These are phyloP conservation scores for Colletotrichum trifolii DNA, from an alignment of 2,329 filamentous ascomycete genomes.

Conservation along the genomic window DNA sequence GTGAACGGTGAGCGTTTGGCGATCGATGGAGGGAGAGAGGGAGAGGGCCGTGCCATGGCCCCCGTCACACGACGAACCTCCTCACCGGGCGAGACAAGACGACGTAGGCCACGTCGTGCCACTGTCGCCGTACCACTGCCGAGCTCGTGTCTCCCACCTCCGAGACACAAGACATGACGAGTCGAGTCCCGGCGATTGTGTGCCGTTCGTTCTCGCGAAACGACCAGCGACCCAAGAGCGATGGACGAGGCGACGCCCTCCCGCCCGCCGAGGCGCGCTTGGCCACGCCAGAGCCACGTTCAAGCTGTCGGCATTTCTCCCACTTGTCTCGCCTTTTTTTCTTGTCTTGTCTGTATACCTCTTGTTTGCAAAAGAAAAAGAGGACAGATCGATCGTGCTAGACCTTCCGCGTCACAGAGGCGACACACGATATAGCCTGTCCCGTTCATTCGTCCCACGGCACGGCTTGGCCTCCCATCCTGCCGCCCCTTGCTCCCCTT, in stretches of 20 bases:
- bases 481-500: too few relatives aligned
- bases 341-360: too few relatives aligned
- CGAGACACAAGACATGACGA: slow-evolving; percentile 14
- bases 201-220: slow-evolving; percentile 11
- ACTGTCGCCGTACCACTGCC: not conserved
- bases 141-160: slow-evolving; percentile 1
- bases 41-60: slow-evolving; percentile 9
- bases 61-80: slow-evolving; percentile 1
- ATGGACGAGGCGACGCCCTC: not conserved
- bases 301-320: slow-evolving; percentile 1
- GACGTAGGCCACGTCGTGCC: not conserved
- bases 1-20: slow-evolving; percentile 11
- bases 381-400: slow-evolving; percentile 6
- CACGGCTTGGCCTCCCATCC: too few relatives aligned
- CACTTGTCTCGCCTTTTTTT: not conserved
- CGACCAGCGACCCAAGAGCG: not conserved
- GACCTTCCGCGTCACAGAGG: too few relatives aligned
- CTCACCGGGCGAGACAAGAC: not conserved
- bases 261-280: not conserved
- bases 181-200: slow-evolving; percentile 1
- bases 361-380: not conserved
- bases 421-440: too few relatives aligned
- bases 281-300: slow-evolving; percentile 12
- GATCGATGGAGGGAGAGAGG: slow-evolving; percentile 3
- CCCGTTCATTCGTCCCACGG: too few relatives aligned